A percentile compares a stretch with the other conserved stretches of the same genome.
Conservation (phyloP, 192 early-diverging fungal species). For the Mortierella claussenii region DNA sequence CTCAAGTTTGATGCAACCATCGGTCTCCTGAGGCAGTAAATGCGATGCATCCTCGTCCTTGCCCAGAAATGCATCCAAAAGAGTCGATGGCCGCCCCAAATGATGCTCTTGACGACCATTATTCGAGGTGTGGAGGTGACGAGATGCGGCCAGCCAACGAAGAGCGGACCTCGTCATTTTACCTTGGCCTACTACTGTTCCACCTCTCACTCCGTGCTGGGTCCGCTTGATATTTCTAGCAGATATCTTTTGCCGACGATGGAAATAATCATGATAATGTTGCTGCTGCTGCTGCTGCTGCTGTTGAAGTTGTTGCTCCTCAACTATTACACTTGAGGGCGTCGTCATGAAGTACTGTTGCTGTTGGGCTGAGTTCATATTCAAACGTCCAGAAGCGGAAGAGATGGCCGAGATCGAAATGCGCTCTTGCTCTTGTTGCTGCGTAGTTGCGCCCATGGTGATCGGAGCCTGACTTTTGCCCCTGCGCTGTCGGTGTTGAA, state of each 20-base stretch:
- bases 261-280: neutral
- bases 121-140: too few relatives aligned
- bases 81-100: too few relatives aligned
- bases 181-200: neutral
- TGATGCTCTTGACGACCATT: too few relatives aligned
- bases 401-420: neutral
- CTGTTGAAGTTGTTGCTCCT: constrained; percentile 1
- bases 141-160: too few relatives aligned
- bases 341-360: neutral
- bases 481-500: too few relatives aligned
- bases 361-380: constrained; percentile 3
- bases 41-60: too few relatives aligned
- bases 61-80: too few relatives aligned
- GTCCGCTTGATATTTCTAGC: neutral
- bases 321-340: neutral
- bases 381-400: neutral
- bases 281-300: neutral
- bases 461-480: neutral
- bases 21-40: too few relatives aligned
- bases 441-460: too few relatives aligned
- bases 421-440: neutral
- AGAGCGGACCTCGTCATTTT: neutral
- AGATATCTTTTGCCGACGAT: neutral
- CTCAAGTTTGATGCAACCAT: too few relatives aligned
- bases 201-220: too few relatives aligned